These are phyloP conservation scores for Rhizopogon salebrosus DNA, from an alignment of 768 basidiomycete genomes.

Conservation along the genomic window DNA sequence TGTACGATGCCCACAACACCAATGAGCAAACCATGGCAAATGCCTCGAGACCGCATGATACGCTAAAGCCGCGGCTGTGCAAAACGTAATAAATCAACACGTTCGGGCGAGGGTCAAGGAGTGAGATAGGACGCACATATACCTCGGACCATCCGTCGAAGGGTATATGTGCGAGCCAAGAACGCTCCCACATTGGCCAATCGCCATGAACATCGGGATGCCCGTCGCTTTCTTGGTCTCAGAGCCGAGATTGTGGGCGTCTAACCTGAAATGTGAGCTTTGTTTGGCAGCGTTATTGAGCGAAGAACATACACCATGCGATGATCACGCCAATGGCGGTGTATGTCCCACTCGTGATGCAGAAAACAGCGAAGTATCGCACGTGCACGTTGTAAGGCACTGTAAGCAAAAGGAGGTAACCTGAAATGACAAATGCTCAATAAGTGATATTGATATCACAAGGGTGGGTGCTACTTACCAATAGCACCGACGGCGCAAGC, in stretches of 20 bases:
- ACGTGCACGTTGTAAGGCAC: slow-evolving; percentile 51
- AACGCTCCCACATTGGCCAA: slow-evolving; percentile 73
- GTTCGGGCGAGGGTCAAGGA: not conserved
- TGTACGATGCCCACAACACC: slow-evolving; percentile 57
- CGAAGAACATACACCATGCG: slow-evolving; percentile 63
- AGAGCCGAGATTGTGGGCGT: slow-evolving; percentile 71
- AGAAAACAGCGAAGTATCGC: slow-evolving; percentile 77
- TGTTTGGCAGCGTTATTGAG: not conserved
- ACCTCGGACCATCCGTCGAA: slow-evolving; percentile 54
- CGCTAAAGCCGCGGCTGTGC: slow-evolving; percentile 53
- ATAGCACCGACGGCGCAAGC: slow-evolving; percentile 27
- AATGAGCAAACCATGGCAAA: slow-evolving; percentile 50
- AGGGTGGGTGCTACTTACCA: slow-evolving; percentile 12
- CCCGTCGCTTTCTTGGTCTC: slow-evolving; percentile 75
- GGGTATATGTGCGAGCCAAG: slow-evolving; percentile 77
- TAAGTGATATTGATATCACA: slow-evolving; percentile 35
- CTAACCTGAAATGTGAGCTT: slow-evolving; percentile 25
- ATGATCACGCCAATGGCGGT: slow-evolving; percentile 69
- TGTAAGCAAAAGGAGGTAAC: slow-evolving; percentile 60
- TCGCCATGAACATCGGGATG: slow-evolving; percentile 74
- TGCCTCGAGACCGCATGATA: slow-evolving; percentile 48
- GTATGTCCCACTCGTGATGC: slow-evolving; percentile 73
- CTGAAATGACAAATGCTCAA: slow-evolving; percentile 39
- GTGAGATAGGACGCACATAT: slow-evolving; percentile 42
- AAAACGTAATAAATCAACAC: not conserved